A percentile compares a stretch with the other conserved stretches of the same genome.
phyloP scores from a whole-genome alignment of 2,329 filamentous ascomycete species.

The Paracoccidioides lutzii region DNA sequence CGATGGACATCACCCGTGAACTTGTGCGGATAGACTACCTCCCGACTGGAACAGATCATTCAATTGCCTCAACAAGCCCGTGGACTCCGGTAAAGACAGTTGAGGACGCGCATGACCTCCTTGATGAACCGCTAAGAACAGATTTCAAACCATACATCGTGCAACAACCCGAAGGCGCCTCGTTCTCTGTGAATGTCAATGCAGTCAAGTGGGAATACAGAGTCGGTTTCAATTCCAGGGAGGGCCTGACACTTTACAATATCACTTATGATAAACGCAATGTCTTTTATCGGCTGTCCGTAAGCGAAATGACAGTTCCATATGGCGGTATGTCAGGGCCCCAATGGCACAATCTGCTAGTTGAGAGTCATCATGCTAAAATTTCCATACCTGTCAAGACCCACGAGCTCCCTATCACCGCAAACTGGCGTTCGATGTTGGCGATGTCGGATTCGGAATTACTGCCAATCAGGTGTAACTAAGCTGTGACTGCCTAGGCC shows the following conservation, averaged over 20 bases:
- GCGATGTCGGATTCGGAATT: slow-evolving; percentile 52
- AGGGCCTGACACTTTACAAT: slow-evolving; percentile 57
- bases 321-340: slow-evolving; percentile 23
- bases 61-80: slow-evolving; percentile 41
- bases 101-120: slow-evolving; percentile 49
- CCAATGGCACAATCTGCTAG: slow-evolving; percentile 8
- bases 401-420: slow-evolving; percentile 55
- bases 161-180: slow-evolving; percentile 51
- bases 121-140: slow-evolving; percentile 46
- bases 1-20: slow-evolving; percentile 47
- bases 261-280: slow-evolving; percentile 50
- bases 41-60: slow-evolving; percentile 53
- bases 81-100: slow-evolving; percentile 43
- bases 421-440: slow-evolving; percentile 58
- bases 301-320: slow-evolving; percentile 53
- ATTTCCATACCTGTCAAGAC: slow-evolving; percentile 37
- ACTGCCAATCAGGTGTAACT: slow-evolving; percentile 58
- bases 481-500: slow-evolving; percentile 57
- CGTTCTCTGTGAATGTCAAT: slow-evolving; percentile 46
- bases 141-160: slow-evolving; percentile 54
- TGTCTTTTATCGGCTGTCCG: slow-evolving; percentile 52
- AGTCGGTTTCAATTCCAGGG: slow-evolving; percentile 49
- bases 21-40: slow-evolving; percentile 57
- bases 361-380: not conserved
- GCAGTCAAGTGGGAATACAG: slow-evolving; percentile 50